Conservation (phyloP, 2,329 filamentous ascomycete species). For the Passalora sequoiae region DNA sequence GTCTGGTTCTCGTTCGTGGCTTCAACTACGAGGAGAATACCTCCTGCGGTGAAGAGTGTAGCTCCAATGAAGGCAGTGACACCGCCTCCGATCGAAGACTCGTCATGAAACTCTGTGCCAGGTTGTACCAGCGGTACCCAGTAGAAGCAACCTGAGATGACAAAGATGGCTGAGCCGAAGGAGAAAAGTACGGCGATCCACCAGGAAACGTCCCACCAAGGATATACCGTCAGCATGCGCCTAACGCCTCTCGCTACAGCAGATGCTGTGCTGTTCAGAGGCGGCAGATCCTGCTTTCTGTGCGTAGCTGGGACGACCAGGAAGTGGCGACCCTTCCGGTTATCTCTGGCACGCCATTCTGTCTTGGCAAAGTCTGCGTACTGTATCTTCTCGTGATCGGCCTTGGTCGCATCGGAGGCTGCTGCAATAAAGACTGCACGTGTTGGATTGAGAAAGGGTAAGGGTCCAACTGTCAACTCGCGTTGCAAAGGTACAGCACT, state of each 20-base stretch:
- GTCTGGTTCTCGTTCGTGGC: slow-evolving; percentile 62
- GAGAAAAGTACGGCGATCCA: slow-evolving; percentile 52
- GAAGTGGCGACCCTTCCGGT: slow-evolving; percentile 31
- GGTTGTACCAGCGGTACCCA: slow-evolving; percentile 51
- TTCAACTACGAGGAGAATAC: slow-evolving; percentile 56
- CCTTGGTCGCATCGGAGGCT: background rate
- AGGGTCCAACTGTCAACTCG: background rate
- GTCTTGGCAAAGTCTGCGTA: background rate
- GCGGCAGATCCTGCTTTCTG: slow-evolving; percentile 27
- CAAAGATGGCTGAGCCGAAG: slow-evolving; percentile 41
- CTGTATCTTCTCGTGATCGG: background rate
- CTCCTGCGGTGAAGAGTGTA: slow-evolving; percentile 61
- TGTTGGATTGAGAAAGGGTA: slow-evolving; percentile 9
- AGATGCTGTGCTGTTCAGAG: slow-evolving; percentile 31
- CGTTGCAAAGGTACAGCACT: background rate
- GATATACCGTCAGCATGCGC: slow-evolving; percentile 45
- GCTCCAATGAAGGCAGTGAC: slow-evolving; percentile 63
- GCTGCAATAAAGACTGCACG: slow-evolving; percentile 1
- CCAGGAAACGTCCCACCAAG: slow-evolving; percentile 15
- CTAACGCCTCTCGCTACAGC: slow-evolving; percentile 37
- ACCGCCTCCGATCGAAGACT: slow-evolving; percentile 53
- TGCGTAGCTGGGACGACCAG: slow-evolving; percentile 29
- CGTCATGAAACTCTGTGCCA: slow-evolving; percentile 50
- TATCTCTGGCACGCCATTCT: slow-evolving; percentile 11
- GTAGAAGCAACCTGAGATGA: slow-evolving; percentile 57